Percentiles rank a stretch among this genome's conserved stretches.
Evolutionary conservation across 805 yeast species (phyloP).

Genomic region (Suhomyces pyralidae): DNA sequence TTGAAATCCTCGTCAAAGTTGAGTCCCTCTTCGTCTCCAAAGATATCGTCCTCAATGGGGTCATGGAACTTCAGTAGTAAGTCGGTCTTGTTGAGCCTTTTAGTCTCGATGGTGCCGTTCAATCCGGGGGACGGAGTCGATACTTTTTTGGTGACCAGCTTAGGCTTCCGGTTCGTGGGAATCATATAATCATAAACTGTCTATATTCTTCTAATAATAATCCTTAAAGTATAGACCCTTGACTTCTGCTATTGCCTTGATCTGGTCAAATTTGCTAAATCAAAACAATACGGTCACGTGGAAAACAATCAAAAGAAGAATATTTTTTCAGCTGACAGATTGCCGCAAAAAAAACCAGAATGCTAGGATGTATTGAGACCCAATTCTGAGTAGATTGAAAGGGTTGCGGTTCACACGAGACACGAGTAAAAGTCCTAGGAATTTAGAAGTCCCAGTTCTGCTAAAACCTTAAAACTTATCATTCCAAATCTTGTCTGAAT

Average conservation of each 20-base stretch:
- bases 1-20: conserved; percentile 26
- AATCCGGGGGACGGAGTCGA: conserved; percentile 10
- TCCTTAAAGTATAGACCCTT: too few relatives aligned
- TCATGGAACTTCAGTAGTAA: conserved; percentile 22
- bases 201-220: background rate
- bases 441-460: too few relatives aligned
- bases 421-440: too few relatives aligned
- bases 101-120: conserved; percentile 1
- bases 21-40: conserved; percentile 21
- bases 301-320: background rate
- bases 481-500: too few relatives aligned
- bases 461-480: too few relatives aligned
- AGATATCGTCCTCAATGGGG: conserved; percentile 19
- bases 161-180: conserved; percentile 8
- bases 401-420: too few relatives aligned
- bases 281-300: background rate
- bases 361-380: too few relatives aligned
- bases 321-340: background rate
- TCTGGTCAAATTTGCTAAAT: background rate
- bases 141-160: conserved; percentile 7
- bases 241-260: background rate
- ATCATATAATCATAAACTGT: conserved; percentile 1
- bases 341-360: background rate
- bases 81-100: conserved; percentile 13
- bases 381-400: too few relatives aligned